Conservation (phyloP, 306 rosid genomes). For the Vigna unguiculata region DNA sequence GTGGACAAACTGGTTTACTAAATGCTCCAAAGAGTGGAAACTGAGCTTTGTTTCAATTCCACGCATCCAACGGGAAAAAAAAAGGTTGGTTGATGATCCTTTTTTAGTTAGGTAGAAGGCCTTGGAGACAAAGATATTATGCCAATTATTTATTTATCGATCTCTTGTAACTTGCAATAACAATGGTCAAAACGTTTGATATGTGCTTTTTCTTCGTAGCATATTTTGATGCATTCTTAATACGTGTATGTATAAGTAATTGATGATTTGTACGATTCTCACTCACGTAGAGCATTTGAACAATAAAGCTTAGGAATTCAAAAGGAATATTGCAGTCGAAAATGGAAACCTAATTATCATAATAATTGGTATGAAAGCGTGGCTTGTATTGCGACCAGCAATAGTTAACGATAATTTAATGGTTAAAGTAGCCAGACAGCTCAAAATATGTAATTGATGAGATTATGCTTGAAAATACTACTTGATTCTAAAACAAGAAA, state of each 20-base stretch:
- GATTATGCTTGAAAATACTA: not conserved
- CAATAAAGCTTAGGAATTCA: not conserved
- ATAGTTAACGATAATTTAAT: constrained; percentile 3
- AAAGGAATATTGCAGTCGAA: not conserved
- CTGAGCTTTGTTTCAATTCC: constrained; percentile 48
- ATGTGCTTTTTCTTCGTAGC: not conserved
- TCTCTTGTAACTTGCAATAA: constrained; percentile 34
- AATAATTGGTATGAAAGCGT: constrained; percentile 25
- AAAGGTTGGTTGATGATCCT: constrained; percentile 52
- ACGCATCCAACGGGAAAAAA: constrained; percentile 46
- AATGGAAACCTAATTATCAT: constrained; percentile 35
- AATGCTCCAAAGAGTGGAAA: constrained; percentile 31
- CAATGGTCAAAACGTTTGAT: constrained; percentile 25
- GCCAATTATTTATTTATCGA: constrained; percentile 25
- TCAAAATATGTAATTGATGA: not conserved
- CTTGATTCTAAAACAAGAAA: not conserved
- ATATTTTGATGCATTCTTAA: not conserved
- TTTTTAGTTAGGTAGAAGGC: constrained; percentile 52
- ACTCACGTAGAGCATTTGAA: not conserved
- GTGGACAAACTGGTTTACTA: constrained; percentile 51
- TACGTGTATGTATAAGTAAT: not conserved
- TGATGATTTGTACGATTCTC: not conserved
- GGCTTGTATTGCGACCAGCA: constrained; percentile 5
- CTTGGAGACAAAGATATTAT: constrained; percentile 44
- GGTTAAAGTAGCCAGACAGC: constrained; percentile 9